These are phyloP conservation scores for Pythium phragmiticola DNA, from an alignment of 352 stramenopile genomes.

Conservation along the genomic window DNA sequence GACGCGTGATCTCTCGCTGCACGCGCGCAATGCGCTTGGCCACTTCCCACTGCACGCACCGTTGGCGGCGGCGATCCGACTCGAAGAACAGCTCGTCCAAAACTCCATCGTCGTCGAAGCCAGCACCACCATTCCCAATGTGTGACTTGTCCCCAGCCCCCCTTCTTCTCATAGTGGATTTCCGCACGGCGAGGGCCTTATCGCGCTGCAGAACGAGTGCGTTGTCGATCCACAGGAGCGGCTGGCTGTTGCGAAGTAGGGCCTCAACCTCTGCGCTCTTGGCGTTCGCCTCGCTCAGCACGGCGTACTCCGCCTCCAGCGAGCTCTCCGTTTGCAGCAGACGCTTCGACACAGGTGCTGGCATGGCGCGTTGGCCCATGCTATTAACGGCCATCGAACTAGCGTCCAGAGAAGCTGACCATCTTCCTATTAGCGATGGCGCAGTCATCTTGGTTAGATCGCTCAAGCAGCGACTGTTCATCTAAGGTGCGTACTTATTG, in stretches of 20 bases:
- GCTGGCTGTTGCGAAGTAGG: constrained; percentile 44
- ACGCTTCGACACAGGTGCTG: not conserved
- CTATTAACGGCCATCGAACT: not conserved
- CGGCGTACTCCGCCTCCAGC: constrained; percentile 53
- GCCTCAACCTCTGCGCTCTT: constrained; percentile 47
- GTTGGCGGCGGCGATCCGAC: constrained; percentile 36
- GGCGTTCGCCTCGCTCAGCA: constrained; percentile 52
- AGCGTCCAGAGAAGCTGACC: not conserved
- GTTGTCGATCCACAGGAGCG: constrained; percentile 50
- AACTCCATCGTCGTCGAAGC: not conserved
- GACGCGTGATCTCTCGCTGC: constrained; percentile 51
- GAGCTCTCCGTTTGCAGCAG: constrained; percentile 4
- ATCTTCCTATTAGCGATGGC: not conserved
- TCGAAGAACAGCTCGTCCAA: constrained; percentile 29
- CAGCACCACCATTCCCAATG: constrained; percentile 6
- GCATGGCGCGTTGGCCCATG: not conserved
- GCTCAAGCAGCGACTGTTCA: not conserved
- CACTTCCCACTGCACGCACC: constrained; percentile 69
- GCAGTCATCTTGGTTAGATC: not conserved
- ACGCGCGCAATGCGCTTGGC: constrained; percentile 65
- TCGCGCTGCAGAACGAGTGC: constrained; percentile 46
- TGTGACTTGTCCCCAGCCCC: not conserved
- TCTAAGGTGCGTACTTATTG: constrained; percentile 1
- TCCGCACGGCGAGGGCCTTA: constrained; percentile 1
- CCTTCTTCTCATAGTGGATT: not conserved